Evolutionary conservation across 163 green algal genomes (phyloP).

Genomic region (Coccomyxa subellipsoidea): DNA sequence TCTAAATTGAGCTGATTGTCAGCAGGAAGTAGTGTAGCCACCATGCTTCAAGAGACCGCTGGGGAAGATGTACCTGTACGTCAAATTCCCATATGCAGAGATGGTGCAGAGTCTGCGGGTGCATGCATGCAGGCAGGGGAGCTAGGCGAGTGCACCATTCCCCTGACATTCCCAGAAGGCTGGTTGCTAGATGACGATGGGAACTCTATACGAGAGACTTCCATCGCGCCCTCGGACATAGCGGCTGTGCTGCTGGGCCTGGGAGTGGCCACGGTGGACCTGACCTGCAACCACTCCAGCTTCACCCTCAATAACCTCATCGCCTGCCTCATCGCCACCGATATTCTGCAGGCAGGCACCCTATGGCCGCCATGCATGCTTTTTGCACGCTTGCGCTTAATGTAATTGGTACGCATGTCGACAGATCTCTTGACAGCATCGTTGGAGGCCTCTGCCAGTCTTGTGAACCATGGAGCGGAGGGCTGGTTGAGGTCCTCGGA

Average conservation of each 20-base stretch:
- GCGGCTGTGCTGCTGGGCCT: slow-evolving; percentile 46
- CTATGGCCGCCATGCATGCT: too few species aligned
- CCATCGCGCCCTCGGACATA: slow-evolving; percentile 50
- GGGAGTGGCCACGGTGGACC: slow-evolving; percentile 46
- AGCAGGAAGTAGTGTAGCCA: too few species aligned
- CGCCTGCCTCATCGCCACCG: slow-evolving; percentile 52
- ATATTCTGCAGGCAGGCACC: slow-evolving; percentile 58
- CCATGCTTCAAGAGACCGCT: too few species aligned
- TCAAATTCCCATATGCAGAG: too few species aligned
- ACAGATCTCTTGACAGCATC: too few species aligned
- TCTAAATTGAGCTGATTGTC: too few species aligned
- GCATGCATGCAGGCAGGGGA: neutral
- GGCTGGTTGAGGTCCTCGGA: too few species aligned
- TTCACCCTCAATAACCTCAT: slow-evolving; percentile 85
- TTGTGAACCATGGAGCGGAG: too few species aligned
- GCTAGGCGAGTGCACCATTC: neutral
- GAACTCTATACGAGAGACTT: neutral
- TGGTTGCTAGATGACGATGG: slow-evolving; percentile 1
- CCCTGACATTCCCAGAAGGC: neutral
- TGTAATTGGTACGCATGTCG: too few species aligned
- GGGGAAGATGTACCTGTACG: too few species aligned
- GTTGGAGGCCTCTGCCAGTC: too few species aligned
- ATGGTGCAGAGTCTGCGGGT: neutral
- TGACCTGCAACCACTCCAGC: slow-evolving; percentile 55
- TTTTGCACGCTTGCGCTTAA: too few species aligned